phyloP scores from a whole-genome alignment of 371 early-diverging fungal species.

The Mucor lusitanicus region DNA sequence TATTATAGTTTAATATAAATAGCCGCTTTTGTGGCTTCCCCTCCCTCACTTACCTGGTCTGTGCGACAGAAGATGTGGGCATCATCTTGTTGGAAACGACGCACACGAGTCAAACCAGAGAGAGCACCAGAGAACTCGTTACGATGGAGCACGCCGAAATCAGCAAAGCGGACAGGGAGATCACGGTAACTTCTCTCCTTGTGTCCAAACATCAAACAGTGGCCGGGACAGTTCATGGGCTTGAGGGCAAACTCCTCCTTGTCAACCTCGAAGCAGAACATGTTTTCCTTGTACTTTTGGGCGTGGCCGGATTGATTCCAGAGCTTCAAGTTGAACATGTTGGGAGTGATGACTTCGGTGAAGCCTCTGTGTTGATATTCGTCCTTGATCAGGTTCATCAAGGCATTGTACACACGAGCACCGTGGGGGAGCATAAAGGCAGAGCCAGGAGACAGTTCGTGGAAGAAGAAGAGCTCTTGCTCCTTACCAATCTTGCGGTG shows the following conservation, averaged over 20 bases:
- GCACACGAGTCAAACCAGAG: constrained; percentile 97
- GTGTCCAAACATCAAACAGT: constrained; percentile 94
- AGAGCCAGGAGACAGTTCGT: constrained; percentile 95
- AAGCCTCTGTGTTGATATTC: constrained; percentile 83
- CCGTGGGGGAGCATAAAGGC: constrained; percentile 99
- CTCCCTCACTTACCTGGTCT: constrained; percentile 70
- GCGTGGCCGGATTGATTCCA: constrained; percentile 99
- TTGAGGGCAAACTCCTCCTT: constrained; percentile 95
- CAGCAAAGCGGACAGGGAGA: constrained; percentile 97
- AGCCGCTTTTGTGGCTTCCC: neutral
- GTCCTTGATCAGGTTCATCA: constrained; percentile 83
- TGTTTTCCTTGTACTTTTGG: constrained; percentile 98
- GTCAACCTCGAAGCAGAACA: constrained; percentile 89
- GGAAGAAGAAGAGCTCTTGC: constrained; percentile 98
- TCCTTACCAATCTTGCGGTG: constrained; percentile 97
- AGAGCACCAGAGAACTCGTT: constrained; percentile 98
- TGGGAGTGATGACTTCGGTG: constrained; percentile 96
- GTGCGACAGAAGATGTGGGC: constrained; percentile 98
- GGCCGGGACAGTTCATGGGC: constrained; percentile 99
- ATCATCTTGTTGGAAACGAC: constrained; percentile 99
- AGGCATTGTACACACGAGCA: constrained; percentile 92
- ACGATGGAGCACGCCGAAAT: constrained; percentile 99
- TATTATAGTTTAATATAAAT: neutral
- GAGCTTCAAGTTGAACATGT: constrained; percentile 93
- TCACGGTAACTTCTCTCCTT: constrained; percentile 96